Evolutionary conservation across 106 monocot genomes (phyloP), one percentile per base, ranked within the genome.

Genomic region (Narthecium ossifragum): DNA sequence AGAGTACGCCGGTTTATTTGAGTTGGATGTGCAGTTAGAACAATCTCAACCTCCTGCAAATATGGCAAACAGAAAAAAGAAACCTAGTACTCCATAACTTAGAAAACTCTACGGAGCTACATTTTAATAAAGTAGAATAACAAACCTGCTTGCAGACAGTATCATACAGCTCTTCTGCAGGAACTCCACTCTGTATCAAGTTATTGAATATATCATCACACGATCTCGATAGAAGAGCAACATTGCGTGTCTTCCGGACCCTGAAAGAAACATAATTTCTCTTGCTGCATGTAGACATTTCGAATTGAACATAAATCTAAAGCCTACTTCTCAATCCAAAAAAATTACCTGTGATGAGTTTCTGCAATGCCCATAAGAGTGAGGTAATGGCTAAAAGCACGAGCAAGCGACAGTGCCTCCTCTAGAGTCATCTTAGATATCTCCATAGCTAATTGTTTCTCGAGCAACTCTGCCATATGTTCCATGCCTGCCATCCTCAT

Each of bases 1-100:
- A 93, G 50, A 2, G 92, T 84, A 55, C 92, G 92, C 51, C 92
- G 73, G 64, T 93, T 93, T 70, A 93, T 93, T 81, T 93, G 92
- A 30, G 92, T 93, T 21, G 92, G 92, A 88, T 93, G 92, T 30
- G 92, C 92, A 25, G 92, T 93, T 30, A 93, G 50, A 56, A 93
- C 92, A 68, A 93, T 93, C 71, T 88, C 92, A 75, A 93, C 81
- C 61, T 67, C 92, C 92, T 92, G 80, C 30, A 32, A 34, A 31
- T 3, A 24, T 24, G 51, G 14, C 33, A 26, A 22, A 25, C n/a
- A n/a, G n/a, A n/a, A n/a, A n/a, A n/a, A n/a, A n/a, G n/a, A n/a
- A n/a, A n/a, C 18, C 8, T 25, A 18, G 5, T 2, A 37, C 1
- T 4, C 36, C 30, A 29, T 31, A 31, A 27, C 12, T 25, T 36